These are phyloP conservation scores for Fusarium udum DNA, from an alignment of 2,329 filamentous ascomycete genomes.

Conservation along the genomic window DNA sequence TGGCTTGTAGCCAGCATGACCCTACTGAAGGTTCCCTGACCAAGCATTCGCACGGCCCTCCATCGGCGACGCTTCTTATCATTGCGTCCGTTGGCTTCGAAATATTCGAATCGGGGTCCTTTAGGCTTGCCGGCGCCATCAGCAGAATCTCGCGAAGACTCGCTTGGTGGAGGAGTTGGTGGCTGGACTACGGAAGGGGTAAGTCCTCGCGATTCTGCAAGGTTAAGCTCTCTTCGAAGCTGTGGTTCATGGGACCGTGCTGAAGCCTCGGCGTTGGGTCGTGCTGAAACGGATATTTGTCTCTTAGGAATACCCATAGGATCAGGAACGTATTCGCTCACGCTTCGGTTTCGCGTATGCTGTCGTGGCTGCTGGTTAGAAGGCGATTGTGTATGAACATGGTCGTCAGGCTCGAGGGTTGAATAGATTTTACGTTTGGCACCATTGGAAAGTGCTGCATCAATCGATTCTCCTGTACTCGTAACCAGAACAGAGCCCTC, in stretches of 20 bases:
- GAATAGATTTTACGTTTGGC: slow-evolving; percentile 67
- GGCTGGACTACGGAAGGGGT: slow-evolving; percentile 67
- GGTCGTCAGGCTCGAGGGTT: slow-evolving; percentile 45
- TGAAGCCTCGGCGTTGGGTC: slow-evolving; percentile 51
- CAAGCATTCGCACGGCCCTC: slow-evolving; percentile 81
- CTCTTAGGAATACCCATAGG: slow-evolving; percentile 73
- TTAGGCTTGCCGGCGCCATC: slow-evolving; percentile 55
- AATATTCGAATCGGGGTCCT: slow-evolving; percentile 66
- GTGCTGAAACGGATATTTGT: slow-evolving; percentile 77
- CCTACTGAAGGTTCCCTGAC: slow-evolving; percentile 94
- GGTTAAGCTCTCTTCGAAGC: slow-evolving; percentile 79
- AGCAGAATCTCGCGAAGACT: slow-evolving; percentile 64
- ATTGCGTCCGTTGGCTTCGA: slow-evolving; percentile 72
- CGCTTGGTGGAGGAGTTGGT: slow-evolving; percentile 85
- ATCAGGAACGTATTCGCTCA: slow-evolving; percentile 89
- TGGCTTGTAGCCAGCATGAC: slow-evolving; percentile 91
- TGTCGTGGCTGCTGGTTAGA: slow-evolving; percentile 25
- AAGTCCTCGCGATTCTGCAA: slow-evolving; percentile 81
- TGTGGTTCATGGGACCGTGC: slow-evolving; percentile 54
- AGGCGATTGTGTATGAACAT: slow-evolving; percentile 49
- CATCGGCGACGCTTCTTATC: slow-evolving; percentile 79
- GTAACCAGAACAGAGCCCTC: slow-evolving; percentile 58
- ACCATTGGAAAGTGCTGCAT: slow-evolving; percentile 60
- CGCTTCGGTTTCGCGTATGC: slow-evolving; percentile 80
- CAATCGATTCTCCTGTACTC: slow-evolving; percentile 61